Base-by-base conservation (phyloP, 257 asterid species). In the Rehmannia glutinosa region DNA sequence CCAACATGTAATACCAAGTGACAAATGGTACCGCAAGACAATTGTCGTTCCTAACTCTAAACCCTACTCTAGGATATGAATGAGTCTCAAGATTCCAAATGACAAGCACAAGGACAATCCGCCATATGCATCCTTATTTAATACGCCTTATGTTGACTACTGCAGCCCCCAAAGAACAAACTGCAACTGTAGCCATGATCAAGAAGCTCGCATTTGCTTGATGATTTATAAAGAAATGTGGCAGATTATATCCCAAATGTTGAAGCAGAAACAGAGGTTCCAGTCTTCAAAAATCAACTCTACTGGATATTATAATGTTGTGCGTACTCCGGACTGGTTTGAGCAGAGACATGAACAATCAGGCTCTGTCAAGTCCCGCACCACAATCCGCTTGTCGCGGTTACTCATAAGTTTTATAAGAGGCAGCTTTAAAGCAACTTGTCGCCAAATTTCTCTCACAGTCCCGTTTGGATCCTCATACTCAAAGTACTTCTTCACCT, bases 311-410 rank as follows among this genome's bases (percentile, higher is more conserved):
- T 84, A 81, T 21, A 84, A 65, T 59, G 86, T 81, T 2, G 81
- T 72, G 72, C 50, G 88, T 42, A 77, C 50, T 35, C 91, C 91
- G 1, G 97, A 62, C 74, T 77, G 86, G 81, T 93, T 93, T 28
- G 99, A 86, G 79, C 96, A 93, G 45, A 91, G 77, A 64, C 97
- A 93, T 3, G 99, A 83, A 66, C 97, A 93, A 67, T 90, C 96
- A 7, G 90, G 91, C 30, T 84, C 88, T 2, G 66, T 45, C 69
- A 80, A 76, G 23, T 86, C 91, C 77, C 91, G 82, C 56, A 53
- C 57, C 74, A 88, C 92, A 27, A 88, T 81, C 52, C 96, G 79
- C 55, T 88, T 88, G 60, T 86, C 96, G 8, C 97, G 99, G 69
- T 90, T 90, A 58, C 75, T 86, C 96, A 93, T 93, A 24, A 93